phyloP scores from a whole-genome alignment of 805 yeast species.

The Maudiozyma barnettii region DNA sequence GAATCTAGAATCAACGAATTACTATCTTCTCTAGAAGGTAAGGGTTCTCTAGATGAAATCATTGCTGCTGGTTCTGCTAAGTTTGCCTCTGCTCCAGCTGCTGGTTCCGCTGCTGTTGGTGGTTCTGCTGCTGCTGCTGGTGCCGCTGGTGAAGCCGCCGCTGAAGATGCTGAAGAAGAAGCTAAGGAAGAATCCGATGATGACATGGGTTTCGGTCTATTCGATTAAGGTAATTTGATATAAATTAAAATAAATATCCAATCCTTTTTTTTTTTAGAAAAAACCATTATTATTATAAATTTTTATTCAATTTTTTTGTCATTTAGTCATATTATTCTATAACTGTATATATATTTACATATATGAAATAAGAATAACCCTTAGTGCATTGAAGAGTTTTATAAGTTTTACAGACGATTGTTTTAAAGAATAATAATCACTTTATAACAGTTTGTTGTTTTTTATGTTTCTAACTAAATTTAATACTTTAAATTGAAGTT shows the following conservation, averaged over 20 bases:
- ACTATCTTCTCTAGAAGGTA: slow-evolving; percentile 71
- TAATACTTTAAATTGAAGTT: too few species aligned
- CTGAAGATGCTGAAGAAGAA: slow-evolving; percentile 50
- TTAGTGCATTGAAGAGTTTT: too few species aligned
- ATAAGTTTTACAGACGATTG: too few species aligned
- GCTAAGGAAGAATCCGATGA: slow-evolving; percentile 67
- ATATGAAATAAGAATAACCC: too few species aligned
- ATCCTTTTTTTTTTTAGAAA: not conserved
- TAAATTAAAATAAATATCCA: not conserved
- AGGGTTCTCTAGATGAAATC: slow-evolving; percentile 62
- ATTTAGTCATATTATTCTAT: not conserved
- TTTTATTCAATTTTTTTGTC: not conserved
- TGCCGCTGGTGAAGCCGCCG: slow-evolving; percentile 38
- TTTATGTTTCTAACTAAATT: too few species aligned
- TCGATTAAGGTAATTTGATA: slow-evolving; percentile 47
- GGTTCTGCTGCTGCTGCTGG: slow-evolving; percentile 40
- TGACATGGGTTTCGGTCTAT: slow-evolving; percentile 90
- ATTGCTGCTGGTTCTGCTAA: slow-evolving; percentile 43
- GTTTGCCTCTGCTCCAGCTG: slow-evolving; percentile 39
- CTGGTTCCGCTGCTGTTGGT: slow-evolving; percentile 34
- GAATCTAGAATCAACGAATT: slow-evolving; percentile 62
- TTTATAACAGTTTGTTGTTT: too few species aligned
- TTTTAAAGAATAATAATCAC: too few species aligned
- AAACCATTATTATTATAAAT: not conserved
- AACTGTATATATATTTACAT: too few species aligned